Conservation (phyloP, 805 yeast genomes). For the Yarrowia hollandica region DNA sequence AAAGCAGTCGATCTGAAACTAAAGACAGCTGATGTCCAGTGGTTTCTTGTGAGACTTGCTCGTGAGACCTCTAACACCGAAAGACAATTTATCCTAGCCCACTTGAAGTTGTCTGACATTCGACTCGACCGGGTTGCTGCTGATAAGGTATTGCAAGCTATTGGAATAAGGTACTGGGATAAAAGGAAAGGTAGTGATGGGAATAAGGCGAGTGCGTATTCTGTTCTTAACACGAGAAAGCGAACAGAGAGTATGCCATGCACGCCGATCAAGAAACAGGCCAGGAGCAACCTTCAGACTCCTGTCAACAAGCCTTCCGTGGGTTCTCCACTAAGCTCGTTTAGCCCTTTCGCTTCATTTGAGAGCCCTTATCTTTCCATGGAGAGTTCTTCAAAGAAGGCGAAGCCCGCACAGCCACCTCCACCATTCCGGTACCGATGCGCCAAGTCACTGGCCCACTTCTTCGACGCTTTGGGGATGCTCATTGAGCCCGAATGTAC, state of each 20-base stretch:
- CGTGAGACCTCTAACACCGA: background rate
- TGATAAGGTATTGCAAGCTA: background rate
- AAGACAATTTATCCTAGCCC: background rate
- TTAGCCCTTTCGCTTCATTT: background rate
- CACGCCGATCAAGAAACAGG: background rate
- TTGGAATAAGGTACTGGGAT: constrained; percentile 16
- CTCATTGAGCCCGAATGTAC: background rate
- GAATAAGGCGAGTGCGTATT: constrained; percentile 7
- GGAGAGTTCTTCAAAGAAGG: background rate
- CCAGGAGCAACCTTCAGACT: background rate
- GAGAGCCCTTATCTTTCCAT: background rate
- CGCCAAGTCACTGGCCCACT: constrained; percentile 2
- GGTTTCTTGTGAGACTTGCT: background rate
- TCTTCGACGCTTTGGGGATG: background rate
- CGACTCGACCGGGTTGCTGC: background rate
- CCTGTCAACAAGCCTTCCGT: background rate
- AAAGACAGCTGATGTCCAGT: background rate
- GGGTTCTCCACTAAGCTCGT: background rate
- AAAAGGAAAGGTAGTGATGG: background rate
- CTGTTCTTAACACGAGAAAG: background rate
- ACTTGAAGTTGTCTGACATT: background rate
- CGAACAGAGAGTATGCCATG: background rate
- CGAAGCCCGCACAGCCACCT: background rate
- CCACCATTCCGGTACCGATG: background rate
- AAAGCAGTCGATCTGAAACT: background rate